Percentiles rank a stretch among this genome's conserved stretches.
Evolutionary conservation across 495 filamentous ascomycete species (phyloP).

Genomic region (Xylaria acuta): DNA sequence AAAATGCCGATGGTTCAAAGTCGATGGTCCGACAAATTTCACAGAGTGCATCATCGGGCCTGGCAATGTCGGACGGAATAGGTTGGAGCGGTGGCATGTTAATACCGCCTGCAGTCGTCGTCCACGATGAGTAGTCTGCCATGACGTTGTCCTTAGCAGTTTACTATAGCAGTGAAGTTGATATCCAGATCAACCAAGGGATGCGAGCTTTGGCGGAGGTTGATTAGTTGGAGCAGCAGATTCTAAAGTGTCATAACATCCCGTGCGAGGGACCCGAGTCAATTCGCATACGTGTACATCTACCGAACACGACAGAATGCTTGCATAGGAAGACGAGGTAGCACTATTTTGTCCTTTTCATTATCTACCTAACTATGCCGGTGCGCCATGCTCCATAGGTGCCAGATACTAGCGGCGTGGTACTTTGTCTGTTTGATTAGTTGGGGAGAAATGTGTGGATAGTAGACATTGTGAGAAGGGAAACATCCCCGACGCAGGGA

Average conservation of each 20-base stretch:
- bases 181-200: not conserved
- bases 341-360: not conserved
- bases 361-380: not conserved
- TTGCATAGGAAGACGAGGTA: not conserved
- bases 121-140: not conserved
- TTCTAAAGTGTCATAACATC: not conserved
- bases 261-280: not conserved
- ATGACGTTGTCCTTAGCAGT: not conserved
- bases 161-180: not conserved
- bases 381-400: not conserved
- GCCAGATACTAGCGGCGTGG: not conserved
- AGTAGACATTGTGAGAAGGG: not conserved
- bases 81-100: constrained; percentile 3
- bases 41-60: constrained; percentile 1
- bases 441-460: not conserved
- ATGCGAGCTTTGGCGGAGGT: not conserved
- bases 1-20: not conserved
- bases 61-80: not conserved
- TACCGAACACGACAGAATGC: not conserved
- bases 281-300: not conserved
- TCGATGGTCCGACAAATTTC: constrained; percentile 5
- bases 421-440: not conserved
- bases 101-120: not conserved
- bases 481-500: constrained; percentile 6
- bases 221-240: not conserved